These are phyloP conservation scores for Xylaria sp. DNA, from an alignment of 2,329 filamentous ascomycete species.

Conservation along the genomic window DNA sequence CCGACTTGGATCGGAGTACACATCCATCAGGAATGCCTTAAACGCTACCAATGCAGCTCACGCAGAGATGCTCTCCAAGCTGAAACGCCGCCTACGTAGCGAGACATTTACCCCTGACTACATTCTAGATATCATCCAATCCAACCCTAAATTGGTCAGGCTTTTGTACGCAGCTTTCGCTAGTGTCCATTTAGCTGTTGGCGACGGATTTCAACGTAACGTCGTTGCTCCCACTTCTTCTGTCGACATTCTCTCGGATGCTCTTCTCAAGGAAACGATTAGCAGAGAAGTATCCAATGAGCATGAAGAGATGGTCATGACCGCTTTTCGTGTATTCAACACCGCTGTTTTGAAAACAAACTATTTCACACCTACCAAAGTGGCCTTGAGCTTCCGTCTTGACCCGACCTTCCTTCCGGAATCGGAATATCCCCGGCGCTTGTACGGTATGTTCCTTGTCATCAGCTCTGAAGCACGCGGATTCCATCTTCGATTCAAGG, in stretches of 20 bases:
- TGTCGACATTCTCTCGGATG: slow-evolving; percentile 75
- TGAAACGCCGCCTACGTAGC: slow-evolving; percentile 92
- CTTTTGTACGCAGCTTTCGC: slow-evolving; percentile 92
- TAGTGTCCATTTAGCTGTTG: slow-evolving; percentile 73
- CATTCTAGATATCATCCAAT: slow-evolving; percentile 94
- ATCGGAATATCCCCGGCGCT: slow-evolving; percentile 88
- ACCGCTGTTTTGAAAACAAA: slow-evolving; percentile 94
- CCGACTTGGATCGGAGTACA: slow-evolving; percentile 89
- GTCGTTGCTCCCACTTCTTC: slow-evolving; percentile 61
- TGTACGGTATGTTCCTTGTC: slow-evolving; percentile 98
- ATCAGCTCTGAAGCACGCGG: slow-evolving; percentile 96
- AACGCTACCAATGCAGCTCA: slow-evolving; percentile 83
- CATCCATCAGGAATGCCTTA: slow-evolving; percentile 80
- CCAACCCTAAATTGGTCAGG: slow-evolving; percentile 85
- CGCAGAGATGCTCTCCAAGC: slow-evolving; percentile 85
- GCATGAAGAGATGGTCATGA: slow-evolving; percentile 98
- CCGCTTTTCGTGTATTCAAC: slow-evolving; percentile 95
- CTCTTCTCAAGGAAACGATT: slow-evolving; percentile 76
- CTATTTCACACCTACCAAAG: slow-evolving; percentile 96
- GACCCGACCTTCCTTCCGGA: slow-evolving; percentile 87
- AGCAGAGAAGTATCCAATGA: slow-evolving; percentile 84
- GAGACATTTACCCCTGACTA: slow-evolving; percentile 99
- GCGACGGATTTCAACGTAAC: slow-evolving; percentile 56
- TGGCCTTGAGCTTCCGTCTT: slow-evolving; percentile 94
- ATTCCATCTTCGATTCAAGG: slow-evolving; percentile 96